Conservation (phyloP, 164 flowering plant genomes). For the Annona cherimola region DNA sequence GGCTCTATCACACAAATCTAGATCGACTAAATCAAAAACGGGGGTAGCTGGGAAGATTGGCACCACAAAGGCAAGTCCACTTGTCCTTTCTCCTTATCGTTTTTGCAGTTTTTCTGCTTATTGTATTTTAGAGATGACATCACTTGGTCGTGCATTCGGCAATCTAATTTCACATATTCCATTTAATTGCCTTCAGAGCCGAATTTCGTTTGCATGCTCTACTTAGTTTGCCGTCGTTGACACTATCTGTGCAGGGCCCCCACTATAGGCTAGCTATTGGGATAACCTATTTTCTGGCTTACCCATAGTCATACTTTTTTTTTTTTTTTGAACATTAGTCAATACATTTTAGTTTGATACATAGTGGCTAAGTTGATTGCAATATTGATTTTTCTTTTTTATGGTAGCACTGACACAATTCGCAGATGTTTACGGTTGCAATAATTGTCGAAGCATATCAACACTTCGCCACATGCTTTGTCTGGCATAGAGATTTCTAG, state of each 20-base stretch:
- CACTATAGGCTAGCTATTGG: too few relatives aligned
- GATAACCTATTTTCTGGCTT: too few relatives aligned
- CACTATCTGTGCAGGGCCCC: background rate
- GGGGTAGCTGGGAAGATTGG: slow-evolving; percentile 67
- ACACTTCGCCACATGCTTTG: background rate
- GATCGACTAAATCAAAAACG: slow-evolving; percentile 43
- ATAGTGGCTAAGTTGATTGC: background rate
- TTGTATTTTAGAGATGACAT: background rate
- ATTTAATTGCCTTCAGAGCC: background rate
- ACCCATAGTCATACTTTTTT: too few relatives aligned
- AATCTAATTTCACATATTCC: background rate
- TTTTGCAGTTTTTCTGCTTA: background rate
- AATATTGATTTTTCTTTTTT: too few relatives aligned
- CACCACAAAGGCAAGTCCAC: slow-evolving; percentile 7
- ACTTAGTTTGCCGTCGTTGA: background rate
- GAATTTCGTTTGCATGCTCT: background rate
- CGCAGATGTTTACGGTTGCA: background rate
- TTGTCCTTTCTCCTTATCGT: background rate
- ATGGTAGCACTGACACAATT: background rate
- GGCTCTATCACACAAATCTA: slow-evolving; percentile 56
- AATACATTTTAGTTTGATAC: background rate
- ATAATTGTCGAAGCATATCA: background rate
- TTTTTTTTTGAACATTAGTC: background rate
- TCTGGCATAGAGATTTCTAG: background rate
- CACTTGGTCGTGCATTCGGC: background rate